Conservation (phyloP, 257 asterid species). For the Solanum tarapatanum region DNA sequence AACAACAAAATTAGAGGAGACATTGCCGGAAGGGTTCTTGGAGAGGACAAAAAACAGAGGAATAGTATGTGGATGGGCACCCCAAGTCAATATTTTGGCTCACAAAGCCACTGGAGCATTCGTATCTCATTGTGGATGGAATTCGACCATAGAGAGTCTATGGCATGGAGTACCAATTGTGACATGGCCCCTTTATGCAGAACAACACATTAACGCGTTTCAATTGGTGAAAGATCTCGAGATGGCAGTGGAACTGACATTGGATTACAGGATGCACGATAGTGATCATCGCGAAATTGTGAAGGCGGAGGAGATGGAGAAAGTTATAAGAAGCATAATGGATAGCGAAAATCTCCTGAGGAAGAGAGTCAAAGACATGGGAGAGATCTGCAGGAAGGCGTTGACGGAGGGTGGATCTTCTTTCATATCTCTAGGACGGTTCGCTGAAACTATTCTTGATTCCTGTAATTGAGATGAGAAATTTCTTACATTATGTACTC, state of each 20-base stretch:
- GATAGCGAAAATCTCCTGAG: neutral
- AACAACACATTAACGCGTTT: neutral
- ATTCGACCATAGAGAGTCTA: neutral
- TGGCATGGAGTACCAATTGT: slow-evolving; percentile 2
- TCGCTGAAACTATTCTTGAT: neutral
- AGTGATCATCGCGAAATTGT: neutral
- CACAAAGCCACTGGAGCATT: neutral
- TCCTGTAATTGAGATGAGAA: neutral
- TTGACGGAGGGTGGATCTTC: slow-evolving; percentile 4
- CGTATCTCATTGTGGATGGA: slow-evolving; percentile 1
- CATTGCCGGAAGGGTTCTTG: neutral
- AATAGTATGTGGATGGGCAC: slow-evolving; percentile 2
- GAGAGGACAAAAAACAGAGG: neutral
- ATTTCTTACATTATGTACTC: too few relatives aligned
- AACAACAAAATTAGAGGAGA: neutral
- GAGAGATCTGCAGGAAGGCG: neutral
- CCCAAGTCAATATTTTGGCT: neutral
- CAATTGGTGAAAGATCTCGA: neutral
- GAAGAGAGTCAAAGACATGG: neutral
- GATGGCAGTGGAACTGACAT: neutral
- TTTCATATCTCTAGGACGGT: neutral
- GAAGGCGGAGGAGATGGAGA: slow-evolving; percentile 1
- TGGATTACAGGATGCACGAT: neutral
- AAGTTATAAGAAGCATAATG: neutral
- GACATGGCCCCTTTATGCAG: slow-evolving; percentile 4